A percentile compares a stretch with the other conserved stretches of the same genome.
Conservation (phyloP, 805 yeast species). For the Metschnikowia bowlesiae region DNA sequence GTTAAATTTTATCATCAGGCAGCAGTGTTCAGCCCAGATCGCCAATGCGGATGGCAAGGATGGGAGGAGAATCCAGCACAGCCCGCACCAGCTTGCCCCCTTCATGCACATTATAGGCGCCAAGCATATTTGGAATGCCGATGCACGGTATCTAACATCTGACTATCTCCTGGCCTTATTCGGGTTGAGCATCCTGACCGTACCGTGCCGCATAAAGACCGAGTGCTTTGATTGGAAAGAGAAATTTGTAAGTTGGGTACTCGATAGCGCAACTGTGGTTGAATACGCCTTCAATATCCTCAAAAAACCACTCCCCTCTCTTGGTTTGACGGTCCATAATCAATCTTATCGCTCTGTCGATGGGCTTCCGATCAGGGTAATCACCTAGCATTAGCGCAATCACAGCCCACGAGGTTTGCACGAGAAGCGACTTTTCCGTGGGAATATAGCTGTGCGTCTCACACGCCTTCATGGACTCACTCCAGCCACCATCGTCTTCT, state of each 20-base stretch:
- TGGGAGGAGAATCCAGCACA: background rate
- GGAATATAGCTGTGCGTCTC: constrained; percentile 77
- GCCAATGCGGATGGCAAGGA: background rate
- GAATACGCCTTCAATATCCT: constrained; percentile 91
- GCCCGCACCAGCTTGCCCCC: background rate
- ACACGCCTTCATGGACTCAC: constrained; percentile 87
- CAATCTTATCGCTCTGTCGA: constrained; percentile 59
- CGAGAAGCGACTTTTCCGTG: constrained; percentile 59
- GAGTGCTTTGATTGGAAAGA: constrained; percentile 89
- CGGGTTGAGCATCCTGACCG: constrained; percentile 19
- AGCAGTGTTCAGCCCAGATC: background rate
- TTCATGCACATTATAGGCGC: background rate
- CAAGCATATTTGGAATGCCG: background rate
- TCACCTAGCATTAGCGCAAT: constrained; percentile 77
- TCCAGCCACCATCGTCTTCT: constrained; percentile 93
- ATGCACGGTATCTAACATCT: background rate
- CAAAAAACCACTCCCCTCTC: constrained; percentile 83
- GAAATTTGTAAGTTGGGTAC: constrained; percentile 86
- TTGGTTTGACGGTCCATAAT: constrained; percentile 61
- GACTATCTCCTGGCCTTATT: background rate
- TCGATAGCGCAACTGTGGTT: constrained; percentile 90
- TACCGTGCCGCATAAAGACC: constrained; percentile 54
- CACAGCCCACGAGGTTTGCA: constrained; percentile 91
- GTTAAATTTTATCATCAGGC: too few relatives aligned
- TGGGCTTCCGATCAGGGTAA: constrained; percentile 65